These are phyloP conservation scores for Aspergillus cejpii DNA, from an alignment of 2,329 filamentous ascomycete species.

Conservation along the genomic window DNA sequence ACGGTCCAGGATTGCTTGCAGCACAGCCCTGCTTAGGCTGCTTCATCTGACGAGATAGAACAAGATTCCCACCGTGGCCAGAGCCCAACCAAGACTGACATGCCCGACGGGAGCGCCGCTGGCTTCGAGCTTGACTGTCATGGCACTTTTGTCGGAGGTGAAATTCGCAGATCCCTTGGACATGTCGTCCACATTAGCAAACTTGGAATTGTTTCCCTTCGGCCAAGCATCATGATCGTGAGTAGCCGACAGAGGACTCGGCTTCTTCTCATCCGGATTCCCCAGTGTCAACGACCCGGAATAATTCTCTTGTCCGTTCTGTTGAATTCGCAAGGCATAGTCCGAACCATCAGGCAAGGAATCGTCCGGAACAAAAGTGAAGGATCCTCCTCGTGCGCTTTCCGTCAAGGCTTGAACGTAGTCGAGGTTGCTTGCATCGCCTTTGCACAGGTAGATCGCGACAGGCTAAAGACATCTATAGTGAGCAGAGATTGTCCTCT, in stretches of 20 bases:
- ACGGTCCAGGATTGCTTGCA: not conserved
- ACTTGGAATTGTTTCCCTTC: conserved; percentile 17
- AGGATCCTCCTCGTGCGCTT: conserved; percentile 42
- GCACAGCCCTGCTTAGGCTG: not conserved
- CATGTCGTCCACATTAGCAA: conserved; percentile 14
- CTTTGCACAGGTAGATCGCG: conserved; percentile 52
- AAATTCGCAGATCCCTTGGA: conserved; percentile 9
- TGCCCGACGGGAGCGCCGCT: conserved; percentile 11
- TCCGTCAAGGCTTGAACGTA: conserved; percentile 46
- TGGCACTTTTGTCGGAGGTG: conserved; percentile 12
- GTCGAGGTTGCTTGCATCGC: conserved; percentile 44
- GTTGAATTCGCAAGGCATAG: conserved; percentile 55
- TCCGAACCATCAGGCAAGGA: conserved; percentile 41
- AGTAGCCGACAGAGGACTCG: conserved; percentile 4
- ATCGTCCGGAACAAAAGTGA: conserved; percentile 47
- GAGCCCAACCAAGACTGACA: conserved; percentile 9
- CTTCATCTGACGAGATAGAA: conserved; percentile 11
- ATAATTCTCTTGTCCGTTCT: conserved; percentile 50
- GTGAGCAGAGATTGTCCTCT: conserved; percentile 10
- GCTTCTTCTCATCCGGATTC: conserved; percentile 27
- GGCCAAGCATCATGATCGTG: conserved; percentile 1
- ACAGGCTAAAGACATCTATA: conserved; percentile 37
- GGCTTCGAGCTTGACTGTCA: conserved; percentile 9
- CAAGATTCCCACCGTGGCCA: conserved; percentile 10
- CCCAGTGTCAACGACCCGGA: conserved; percentile 46